Base-by-base conservation (phyloP, 345 rosid genomes). In the Corchorus capsularis region DNA sequence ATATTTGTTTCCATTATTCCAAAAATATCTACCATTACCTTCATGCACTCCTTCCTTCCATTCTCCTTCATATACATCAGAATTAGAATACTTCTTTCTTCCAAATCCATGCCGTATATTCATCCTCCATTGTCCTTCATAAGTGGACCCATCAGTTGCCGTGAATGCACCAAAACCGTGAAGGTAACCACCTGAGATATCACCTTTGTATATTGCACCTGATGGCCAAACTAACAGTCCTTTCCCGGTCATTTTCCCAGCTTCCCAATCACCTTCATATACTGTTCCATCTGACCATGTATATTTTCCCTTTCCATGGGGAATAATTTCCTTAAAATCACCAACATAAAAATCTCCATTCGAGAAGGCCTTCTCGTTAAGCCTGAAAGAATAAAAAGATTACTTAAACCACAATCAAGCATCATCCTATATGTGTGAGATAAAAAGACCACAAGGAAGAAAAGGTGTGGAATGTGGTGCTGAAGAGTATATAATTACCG, bases 11-110 rank as follows among this genome's bases (percentile, higher is more conserved):
- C 99, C 99, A 43, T 75, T 88, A 74, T 78, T 89, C 98, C 98
- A 95, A 76, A 83, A 87, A 77, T 91, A 95, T 61, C 86, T 86
- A 53, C 99, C 98, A 45, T 86, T 82, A 37, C 98, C 98, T 72
- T 95, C 97, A n/a, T 79, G 94, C 35, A 88, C 80, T 41, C 97
- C 99, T 84, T 95, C 98, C 81, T 87, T 91, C 98, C 98, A 95
- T 4, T 82, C 84, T 75, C 99, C 99, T 71, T 91, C 97, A 75
- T 95, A 95, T 61, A 83, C 49, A 73, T 93, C 98, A 13, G 83
- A 83, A 79, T 95, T 91, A 75, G 75, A 41, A 71, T 93, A 92
- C 81, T 85, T 84, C 83, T 90, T 95, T 81, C 80, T 90, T 19
- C 99, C 99, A 15, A 88, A 80, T 35, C 99, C 99, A 73, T 95